Base-by-base conservation (phyloP, 2,329 filamentous ascomycete species). In the Sclerotinia nivalis region DNA sequence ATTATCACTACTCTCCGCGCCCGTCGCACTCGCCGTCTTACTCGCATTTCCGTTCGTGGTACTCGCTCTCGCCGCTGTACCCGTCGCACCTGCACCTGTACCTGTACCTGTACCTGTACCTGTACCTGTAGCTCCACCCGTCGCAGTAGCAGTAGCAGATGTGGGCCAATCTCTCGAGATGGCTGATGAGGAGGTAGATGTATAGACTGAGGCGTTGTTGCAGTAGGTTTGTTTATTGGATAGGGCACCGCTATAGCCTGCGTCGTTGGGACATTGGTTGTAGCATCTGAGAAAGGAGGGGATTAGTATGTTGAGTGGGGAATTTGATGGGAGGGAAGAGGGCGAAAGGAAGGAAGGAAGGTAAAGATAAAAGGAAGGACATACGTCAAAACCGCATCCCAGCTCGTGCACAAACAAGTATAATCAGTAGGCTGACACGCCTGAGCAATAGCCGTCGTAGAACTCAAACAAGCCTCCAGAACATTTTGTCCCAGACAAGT, bases 261-360 rank as follows among this genome's bases (percentile, higher is more conserved):
- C 72, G 75, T 84, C 82, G 73, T 81, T 78, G 66, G 87, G 87
- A 81, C 88, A 90, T 82, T 88, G 87, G 82, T 86, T 85, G 81
- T 88, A 89, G 84, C 88, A 90, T 45, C 83, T 84, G 22, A 28
- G 40, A 47, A 7, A 10, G 22, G n/a, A 20, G 9, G 4, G 25
- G 15, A 6, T 58, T 40, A 58, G 55, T 58, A 34, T 5, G 25
- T 8, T 13, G 50, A 7, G 12, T 28, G n/a, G 12, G 49, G 12
- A 43, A 8, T 15, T 43, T 13, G 49, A 8, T n/a, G 25, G 25
- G 43, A 25, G 45, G 47, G 8, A 28, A 28, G 31, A 7, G 7
- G 34, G 34, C 5, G 6, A 34, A 34, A 43, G 40, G 45, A 34
- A 45, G 25, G 10, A 15, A 7, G 1, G 10, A 52, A 2, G 13